Evolutionary conservation across 768 basidiomycete genomes (phyloP).

Genomic region (Russula emetica): DNA sequence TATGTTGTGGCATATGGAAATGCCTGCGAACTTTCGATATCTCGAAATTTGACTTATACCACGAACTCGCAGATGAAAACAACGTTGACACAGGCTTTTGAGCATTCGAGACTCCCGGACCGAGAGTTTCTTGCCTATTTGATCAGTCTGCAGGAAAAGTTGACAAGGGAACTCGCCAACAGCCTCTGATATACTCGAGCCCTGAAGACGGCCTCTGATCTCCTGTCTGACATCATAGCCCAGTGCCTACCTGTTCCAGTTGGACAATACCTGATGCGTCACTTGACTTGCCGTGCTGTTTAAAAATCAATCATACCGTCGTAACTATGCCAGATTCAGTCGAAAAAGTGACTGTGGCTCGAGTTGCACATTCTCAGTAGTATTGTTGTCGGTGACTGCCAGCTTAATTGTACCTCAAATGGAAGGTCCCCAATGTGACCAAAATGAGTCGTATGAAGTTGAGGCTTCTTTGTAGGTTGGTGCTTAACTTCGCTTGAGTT

Average conservation of each 20-base stretch:
- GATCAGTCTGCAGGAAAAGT: slow-evolving; percentile 63
- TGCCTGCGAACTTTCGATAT: neutral
- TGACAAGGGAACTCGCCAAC: slow-evolving; percentile 51
- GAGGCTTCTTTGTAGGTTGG: neutral
- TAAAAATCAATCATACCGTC: neutral
- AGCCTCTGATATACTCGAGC: slow-evolving; percentile 29
- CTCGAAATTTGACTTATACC: neutral
- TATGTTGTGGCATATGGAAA: slow-evolving; percentile 33
- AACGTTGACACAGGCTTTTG: slow-evolving; percentile 67
- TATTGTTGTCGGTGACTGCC: neutral
- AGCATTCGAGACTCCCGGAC: slow-evolving; percentile 70
- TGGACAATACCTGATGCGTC: neutral
- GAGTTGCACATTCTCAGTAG: neutral
- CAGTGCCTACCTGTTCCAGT: neutral
- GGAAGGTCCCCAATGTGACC: neutral
- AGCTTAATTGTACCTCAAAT: neutral
- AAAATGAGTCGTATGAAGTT: neutral
- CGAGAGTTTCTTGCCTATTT: slow-evolving; percentile 64
- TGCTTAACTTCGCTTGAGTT: neutral
- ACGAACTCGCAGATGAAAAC: slow-evolving; percentile 55
- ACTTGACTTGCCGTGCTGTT: neutral
- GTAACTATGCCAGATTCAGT: neutral
- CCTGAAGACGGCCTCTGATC: neutral
- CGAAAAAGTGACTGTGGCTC: neutral
- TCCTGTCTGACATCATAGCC: neutral